Base-by-base conservation (phyloP, 768 basidiomycete species). In the Leucocoprinus birnbaumii region DNA sequence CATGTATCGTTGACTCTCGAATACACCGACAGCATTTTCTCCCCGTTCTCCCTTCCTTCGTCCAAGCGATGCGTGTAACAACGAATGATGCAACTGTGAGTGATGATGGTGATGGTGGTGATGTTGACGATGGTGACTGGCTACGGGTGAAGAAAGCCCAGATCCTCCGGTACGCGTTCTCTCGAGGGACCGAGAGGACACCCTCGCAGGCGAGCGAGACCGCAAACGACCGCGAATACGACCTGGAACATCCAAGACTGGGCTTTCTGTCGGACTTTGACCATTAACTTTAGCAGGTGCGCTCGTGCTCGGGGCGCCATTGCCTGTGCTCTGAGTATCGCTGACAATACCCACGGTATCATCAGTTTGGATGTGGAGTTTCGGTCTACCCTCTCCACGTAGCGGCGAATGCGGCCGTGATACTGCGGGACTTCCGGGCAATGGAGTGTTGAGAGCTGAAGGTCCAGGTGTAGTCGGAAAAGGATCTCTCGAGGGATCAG, bases 1-100 rank as follows among this genome's bases (percentile, higher is more conserved):
- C 54, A 89, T 70, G 63, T 89, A 90, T 25, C 80, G 69, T 60
- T 88, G 83, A 2, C 80, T 80, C 69, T 90, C 88, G 56, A 90
- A 90, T 13, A 87, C 82, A 1, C 86, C 89, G 0, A 90, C 89
- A 0, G 79, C 79, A 25, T 75, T 70, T 61, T 89, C 84, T 19
- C 59, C 60, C 11, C n/a, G n/a, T n/a, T 11, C 31, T 31, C 31
- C 31, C 58, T 66, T 72, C 26, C 63, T 55, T 43, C 59, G 53
- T 27, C 66, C 63, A 14, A 73, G 57, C 0, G 78, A 65, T 8
- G 74, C 55, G 50, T 74, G 73, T 35, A 76, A 63, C 18, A 79
- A 62, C 7, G 76, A 73, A 9, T 68, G 63, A 31, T 78, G 31
- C 31, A 74, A 4, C 76, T 63, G 6, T 70, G 40, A 43, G 11